Evolutionary conservation across 371 early-diverging fungal genomes (phyloP).

Genomic region (Coemansia sp.): DNA sequence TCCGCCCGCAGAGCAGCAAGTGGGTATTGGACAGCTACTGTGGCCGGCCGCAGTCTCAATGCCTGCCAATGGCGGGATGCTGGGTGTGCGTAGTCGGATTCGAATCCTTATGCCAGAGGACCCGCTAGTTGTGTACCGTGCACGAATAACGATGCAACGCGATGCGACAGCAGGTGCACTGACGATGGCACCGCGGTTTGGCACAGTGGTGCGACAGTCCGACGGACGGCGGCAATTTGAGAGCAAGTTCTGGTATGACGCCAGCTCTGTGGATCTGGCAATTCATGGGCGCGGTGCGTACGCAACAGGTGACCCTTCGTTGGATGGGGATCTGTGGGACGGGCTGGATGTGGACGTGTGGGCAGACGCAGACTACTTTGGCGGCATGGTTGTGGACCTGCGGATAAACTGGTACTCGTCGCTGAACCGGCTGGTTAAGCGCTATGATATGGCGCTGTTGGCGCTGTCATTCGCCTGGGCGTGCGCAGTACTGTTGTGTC

Average conservation of each 20-base stretch:
- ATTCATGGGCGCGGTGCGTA: conserved; percentile 76
- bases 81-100: conserved; percentile 33
- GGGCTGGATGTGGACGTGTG: conserved; percentile 70
- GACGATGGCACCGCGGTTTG: conserved; percentile 6
- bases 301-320: conserved; percentile 33
- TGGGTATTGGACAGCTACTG: conserved; percentile 15
- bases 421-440: conserved; percentile 67
- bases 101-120: conserved; percentile 45
- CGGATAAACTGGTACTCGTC: conserved; percentile 73
- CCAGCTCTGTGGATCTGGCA: conserved; percentile 56
- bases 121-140: conserved; percentile 47
- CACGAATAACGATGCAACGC: conserved; percentile 19
- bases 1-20: not conserved
- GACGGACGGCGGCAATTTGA: conserved; percentile 67
- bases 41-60: conserved; percentile 4
- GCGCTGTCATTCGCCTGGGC: conserved; percentile 68
- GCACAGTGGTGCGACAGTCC: conserved; percentile 60
- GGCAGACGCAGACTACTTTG: conserved; percentile 63
- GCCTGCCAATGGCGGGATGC: not conserved
- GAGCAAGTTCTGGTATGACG: conserved; percentile 65
- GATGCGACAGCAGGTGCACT: not conserved
- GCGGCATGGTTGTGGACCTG: conserved; percentile 58
- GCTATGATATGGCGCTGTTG: conserved; percentile 70
- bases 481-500: conserved; percentile 59
- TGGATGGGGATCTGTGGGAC: conserved; percentile 19